A percentile compares a stretch with the other conserved stretches of the same genome.
Conservation (phyloP, 768 basidiomycete genomes). For the Boletus vermiculosoides region DNA sequence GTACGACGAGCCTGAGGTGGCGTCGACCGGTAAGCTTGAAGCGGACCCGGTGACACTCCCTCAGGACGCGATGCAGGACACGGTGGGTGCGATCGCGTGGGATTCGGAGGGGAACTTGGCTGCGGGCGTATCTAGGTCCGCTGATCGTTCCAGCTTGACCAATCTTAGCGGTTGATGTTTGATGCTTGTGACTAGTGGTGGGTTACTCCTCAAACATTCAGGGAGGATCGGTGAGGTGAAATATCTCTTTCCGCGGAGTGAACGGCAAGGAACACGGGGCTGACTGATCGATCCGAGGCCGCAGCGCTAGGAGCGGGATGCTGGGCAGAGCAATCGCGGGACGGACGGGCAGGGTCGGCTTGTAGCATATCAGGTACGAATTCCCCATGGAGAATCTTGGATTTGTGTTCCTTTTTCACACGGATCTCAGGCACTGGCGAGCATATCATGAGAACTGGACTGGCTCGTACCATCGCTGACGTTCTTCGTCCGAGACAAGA, state of each 20-base stretch:
- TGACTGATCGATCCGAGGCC: constrained; percentile 43
- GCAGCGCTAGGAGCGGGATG: constrained; percentile 74
- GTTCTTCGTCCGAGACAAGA: constrained; percentile 30
- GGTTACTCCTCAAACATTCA: constrained; percentile 70
- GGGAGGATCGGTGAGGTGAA: constrained; percentile 75
- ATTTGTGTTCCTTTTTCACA: background rate
- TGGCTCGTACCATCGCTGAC: constrained; percentile 58
- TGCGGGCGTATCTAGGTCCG: constrained; percentile 75
- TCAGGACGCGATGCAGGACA: constrained; percentile 59
- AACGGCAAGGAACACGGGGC: background rate
- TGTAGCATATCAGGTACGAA: constrained; percentile 62
- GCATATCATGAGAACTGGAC: constrained; percentile 54
- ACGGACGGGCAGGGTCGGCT: constrained; percentile 42
- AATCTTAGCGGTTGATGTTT: background rate
- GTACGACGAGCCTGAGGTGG: constrained; percentile 24
- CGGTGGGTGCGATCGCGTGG: constrained; percentile 75
- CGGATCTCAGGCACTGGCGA: constrained; percentile 63
- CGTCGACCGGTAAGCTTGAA: constrained; percentile 12
- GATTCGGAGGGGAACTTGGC: constrained; percentile 46
- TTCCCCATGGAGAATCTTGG: background rate
- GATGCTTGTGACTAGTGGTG: constrained; percentile 51
- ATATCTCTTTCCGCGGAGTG: background rate
- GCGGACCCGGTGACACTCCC: background rate
- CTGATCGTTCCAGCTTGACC: background rate
- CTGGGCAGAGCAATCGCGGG: constrained; percentile 51